These are phyloP conservation scores for Mycena vitilis DNA, from an alignment of 768 basidiomycete species.

Conservation along the genomic window DNA sequence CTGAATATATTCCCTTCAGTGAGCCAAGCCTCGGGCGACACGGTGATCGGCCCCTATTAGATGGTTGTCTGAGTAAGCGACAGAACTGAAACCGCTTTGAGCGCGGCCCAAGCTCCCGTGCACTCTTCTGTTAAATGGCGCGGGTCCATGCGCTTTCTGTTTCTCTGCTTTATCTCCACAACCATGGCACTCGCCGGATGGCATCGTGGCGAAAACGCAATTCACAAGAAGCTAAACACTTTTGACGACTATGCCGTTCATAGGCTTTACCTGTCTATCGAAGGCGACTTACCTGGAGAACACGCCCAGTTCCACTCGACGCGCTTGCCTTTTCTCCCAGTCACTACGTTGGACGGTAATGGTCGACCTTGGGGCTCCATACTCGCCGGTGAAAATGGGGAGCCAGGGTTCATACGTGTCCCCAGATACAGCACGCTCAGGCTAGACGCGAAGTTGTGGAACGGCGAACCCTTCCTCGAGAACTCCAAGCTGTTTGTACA, in stretches of 20 bases:
- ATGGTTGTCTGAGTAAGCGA: not conserved
- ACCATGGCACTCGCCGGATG: conserved; percentile 53
- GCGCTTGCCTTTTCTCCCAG: conserved; percentile 64
- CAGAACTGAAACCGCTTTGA: not conserved
- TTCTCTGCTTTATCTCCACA: not conserved
- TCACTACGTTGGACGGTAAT: conserved; percentile 62
- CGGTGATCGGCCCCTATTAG: too few species aligned
- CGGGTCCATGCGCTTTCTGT: not conserved
- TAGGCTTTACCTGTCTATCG: conserved; percentile 53
- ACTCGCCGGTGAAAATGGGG: conserved; percentile 57
- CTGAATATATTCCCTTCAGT: too few species aligned
- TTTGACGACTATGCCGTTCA: conserved; percentile 47
- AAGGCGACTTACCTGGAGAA: conserved; percentile 60
- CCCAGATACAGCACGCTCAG: conserved; percentile 51
- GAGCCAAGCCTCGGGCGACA: too few species aligned
- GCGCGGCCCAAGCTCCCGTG: not conserved
- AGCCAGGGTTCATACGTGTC: conserved; percentile 57
- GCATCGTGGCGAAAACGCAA: conserved; percentile 64
- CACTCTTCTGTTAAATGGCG: conserved; percentile 11
- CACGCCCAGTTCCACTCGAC: conserved; percentile 63
- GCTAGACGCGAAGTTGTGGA: conserved; percentile 58
- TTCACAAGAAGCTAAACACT: conserved; percentile 61
- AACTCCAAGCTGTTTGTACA: conserved; percentile 43
- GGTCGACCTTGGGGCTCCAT: conserved; percentile 72
- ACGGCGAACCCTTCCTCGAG: conserved; percentile 64